phyloP scores from a whole-genome alignment of 2,329 filamentous ascomycete genomes.

The Diaporthe vexans region DNA sequence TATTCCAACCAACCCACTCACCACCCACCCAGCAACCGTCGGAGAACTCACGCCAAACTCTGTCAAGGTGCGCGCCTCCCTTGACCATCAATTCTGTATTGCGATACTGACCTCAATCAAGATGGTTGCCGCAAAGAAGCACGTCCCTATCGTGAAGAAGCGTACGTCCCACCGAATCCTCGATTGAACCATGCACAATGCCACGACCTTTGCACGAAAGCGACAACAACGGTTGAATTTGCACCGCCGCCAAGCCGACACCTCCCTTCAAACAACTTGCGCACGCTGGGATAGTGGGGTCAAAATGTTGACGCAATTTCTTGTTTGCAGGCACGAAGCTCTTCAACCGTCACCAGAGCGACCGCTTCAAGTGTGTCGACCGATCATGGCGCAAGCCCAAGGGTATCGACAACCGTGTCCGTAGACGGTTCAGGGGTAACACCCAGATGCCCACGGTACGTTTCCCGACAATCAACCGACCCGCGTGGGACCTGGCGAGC shows the following conservation, averaged over 20 bases:
- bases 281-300: constrained; percentile 41
- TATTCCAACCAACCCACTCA: constrained; percentile 13
- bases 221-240: constrained; percentile 27
- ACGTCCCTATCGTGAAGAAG: constrained; percentile 99
- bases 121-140: constrained; percentile 99
- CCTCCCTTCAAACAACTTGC: background rate
- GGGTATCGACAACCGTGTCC: constrained; percentile 99
- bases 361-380: constrained; percentile 94
- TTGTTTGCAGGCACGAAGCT: constrained; percentile 82
- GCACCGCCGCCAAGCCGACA: background rate
- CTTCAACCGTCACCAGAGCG: constrained; percentile 98
- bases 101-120: constrained; percentile 53
- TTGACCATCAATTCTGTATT: background rate
- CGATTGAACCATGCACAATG: constrained; percentile 39
- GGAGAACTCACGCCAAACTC: constrained; percentile 38
- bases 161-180: constrained; percentile 75
- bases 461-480: constrained; percentile 52
- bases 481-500: background rate
- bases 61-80: constrained; percentile 39
- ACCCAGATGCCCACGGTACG: constrained; percentile 98
- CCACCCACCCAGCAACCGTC: constrained; percentile 42
- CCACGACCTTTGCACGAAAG: constrained; percentile 31
- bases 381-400: constrained; percentile 99
- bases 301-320: constrained; percentile 55
- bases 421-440: constrained; percentile 96